A percentile compares a stretch with the other conserved stretches of the same genome.
Evolutionary conservation across 2,329 filamentous ascomycete species (phyloP).

Genomic region (Neophaeococcomyces aloes): DNA sequence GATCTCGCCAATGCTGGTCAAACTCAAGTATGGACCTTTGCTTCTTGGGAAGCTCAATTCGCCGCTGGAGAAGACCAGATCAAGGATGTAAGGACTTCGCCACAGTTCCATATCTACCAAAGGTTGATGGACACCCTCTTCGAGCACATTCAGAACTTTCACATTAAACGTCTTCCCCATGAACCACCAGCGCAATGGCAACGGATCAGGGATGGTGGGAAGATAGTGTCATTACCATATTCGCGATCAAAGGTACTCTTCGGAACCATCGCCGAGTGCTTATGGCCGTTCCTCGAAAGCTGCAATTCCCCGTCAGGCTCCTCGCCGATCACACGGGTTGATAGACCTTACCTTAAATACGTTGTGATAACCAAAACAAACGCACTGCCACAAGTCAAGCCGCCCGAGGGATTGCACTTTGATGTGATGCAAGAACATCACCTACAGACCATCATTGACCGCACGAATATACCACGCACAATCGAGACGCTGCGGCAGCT

Average conservation of each 20-base stretch:
- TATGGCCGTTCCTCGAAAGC: conserved; percentile 27
- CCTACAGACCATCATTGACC: conserved; percentile 29
- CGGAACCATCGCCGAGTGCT: conserved; percentile 28
- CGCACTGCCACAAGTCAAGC: not conserved
- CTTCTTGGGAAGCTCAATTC: conserved; percentile 27
- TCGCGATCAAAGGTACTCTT: conserved; percentile 25
- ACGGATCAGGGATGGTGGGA: conserved; percentile 14
- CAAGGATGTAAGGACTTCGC: not conserved
- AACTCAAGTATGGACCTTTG: conserved; percentile 34
- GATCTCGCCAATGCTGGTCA: conserved; percentile 31
- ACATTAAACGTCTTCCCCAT: conserved; percentile 12
- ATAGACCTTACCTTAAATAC: conserved; percentile 7
- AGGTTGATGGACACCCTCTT: conserved; percentile 13
- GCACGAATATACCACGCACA: conserved; percentile 31
- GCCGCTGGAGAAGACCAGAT: not conserved
- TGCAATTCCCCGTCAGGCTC: conserved; percentile 18
- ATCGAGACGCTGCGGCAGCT: conserved; percentile 25
- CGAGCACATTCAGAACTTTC: conserved; percentile 10
- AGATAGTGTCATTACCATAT: conserved; percentile 18
- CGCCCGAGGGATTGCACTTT: conserved; percentile 13
- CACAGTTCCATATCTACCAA: conserved; percentile 5
- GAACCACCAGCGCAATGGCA: conserved; percentile 14
- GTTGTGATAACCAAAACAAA: not conserved
- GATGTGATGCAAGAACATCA: conserved; percentile 17
- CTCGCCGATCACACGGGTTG: conserved; percentile 3